Evolutionary conservation across 106 monocot species (phyloP).

Genomic region (Dioscorea zingiberensis): DNA sequence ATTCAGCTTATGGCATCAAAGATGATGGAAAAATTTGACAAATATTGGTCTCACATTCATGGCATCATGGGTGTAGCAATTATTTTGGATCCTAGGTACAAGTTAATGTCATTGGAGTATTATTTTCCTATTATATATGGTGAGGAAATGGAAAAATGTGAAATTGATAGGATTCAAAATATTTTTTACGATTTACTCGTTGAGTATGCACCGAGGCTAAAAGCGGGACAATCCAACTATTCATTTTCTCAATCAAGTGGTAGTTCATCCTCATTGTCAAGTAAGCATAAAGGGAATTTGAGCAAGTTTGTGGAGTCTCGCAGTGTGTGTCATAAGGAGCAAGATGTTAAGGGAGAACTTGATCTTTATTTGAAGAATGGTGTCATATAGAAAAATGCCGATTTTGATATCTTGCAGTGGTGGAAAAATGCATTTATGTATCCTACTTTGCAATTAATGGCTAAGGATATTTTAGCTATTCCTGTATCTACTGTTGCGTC

Average conservation of each 20-base stretch:
- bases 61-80: conserved; percentile 8
- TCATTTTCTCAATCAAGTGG: no score
- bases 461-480: conserved; percentile 18
- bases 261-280: background rate
- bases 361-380: conserved; percentile 14
- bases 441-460: conserved; percentile 14
- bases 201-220: background rate
- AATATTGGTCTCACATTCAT: conserved; percentile 22
- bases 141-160: background rate
- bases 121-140: conserved; percentile 8
- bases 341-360: conserved; percentile 6
- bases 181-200: conserved; percentile 4
- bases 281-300: no score
- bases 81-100: conserved; percentile 23
- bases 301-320: no score
- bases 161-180: conserved; percentile 7
- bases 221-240: no score
- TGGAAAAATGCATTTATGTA: conserved; percentile 13
- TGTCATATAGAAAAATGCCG: background rate
- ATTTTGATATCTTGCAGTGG: conserved; percentile 21
- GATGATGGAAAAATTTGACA: conserved; percentile 23
- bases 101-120: conserved; percentile 8
- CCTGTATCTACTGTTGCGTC: conserved; percentile 15
- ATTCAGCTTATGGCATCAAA: conserved; percentile 11
- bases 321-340: background rate